phyloP scores from a whole-genome alignment of 2,329 filamentous ascomycete species.

The Madurella mycetomatis region DNA sequence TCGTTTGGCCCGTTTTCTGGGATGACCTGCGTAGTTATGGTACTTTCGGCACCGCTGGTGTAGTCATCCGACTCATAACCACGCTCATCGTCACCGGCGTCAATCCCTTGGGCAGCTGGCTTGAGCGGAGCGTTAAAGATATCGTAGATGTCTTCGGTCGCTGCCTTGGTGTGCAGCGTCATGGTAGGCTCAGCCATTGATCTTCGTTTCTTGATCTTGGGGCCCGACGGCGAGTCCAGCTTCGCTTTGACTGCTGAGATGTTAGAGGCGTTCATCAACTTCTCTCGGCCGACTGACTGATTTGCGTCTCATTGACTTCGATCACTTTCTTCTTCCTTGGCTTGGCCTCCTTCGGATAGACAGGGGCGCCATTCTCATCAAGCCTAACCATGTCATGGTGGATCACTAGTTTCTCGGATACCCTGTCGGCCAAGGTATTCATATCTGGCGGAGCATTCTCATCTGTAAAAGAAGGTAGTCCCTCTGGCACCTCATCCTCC shows the following conservation, averaged over 20 bases:
- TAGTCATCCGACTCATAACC: slow-evolving; percentile 75
- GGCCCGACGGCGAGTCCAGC: slow-evolving; percentile 80
- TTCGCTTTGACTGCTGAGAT: slow-evolving; percentile 74
- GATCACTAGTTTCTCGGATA: slow-evolving; percentile 38
- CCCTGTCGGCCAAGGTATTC: slow-evolving; percentile 27
- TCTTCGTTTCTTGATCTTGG: slow-evolving; percentile 70
- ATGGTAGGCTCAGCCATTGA: slow-evolving; percentile 77
- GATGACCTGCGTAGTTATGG: slow-evolving; percentile 68
- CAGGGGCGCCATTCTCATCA: slow-evolving; percentile 56
- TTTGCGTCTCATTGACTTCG: slow-evolving; percentile 88
- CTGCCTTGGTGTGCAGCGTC: slow-evolving; percentile 92
- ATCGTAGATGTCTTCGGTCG: slow-evolving; percentile 95
- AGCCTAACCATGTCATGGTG: slow-evolving; percentile 44
- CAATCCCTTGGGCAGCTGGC: slow-evolving; percentile 30
- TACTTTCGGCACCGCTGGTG: slow-evolving; percentile 82
- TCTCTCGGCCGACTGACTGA: slow-evolving; percentile 56
- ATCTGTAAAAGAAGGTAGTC: slow-evolving; percentile 25
- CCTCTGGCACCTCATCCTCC: slow-evolving; percentile 39
- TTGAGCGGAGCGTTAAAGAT: slow-evolving; percentile 86
- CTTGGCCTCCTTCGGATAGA: slow-evolving; percentile 37
- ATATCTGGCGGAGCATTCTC: slow-evolving; percentile 25
- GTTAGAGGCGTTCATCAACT: slow-evolving; percentile 24
- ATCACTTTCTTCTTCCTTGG: slow-evolving; percentile 70
- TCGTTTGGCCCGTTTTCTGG: slow-evolving; percentile 38
- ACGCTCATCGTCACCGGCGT: slow-evolving; percentile 54